Evolutionary conservation across 225 moss, liverwort and hornwort genomes (phyloP).

Genomic region (Thuidium tamariscinum): DNA sequence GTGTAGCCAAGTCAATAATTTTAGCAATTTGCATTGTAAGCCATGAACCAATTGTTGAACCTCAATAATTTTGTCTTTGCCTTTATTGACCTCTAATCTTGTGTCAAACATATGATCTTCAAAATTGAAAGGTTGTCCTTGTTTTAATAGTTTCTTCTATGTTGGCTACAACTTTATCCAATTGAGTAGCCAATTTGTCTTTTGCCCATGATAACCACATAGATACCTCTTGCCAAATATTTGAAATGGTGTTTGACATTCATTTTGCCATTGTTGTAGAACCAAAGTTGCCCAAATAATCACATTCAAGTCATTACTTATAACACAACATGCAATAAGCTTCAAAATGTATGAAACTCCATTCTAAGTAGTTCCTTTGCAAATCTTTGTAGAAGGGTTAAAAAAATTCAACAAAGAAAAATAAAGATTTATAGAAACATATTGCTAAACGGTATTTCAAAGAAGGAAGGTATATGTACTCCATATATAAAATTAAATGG

Average conservation of each 20-base stretch:
- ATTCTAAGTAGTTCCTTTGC: too few relatives aligned
- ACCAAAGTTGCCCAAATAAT: background rate
- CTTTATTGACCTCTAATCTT: background rate
- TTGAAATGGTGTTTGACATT: background rate
- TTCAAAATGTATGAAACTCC: background rate
- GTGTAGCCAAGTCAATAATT: background rate
- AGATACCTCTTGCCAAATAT: background rate
- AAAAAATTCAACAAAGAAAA: too few relatives aligned
- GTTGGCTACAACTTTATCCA: background rate
- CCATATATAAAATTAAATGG: too few relatives aligned
- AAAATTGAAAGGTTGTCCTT: background rate
- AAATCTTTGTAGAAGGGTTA: background rate
- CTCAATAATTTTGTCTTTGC: background rate
- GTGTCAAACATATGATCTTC: background rate
- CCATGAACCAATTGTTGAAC: background rate
- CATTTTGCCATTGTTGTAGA: background rate
- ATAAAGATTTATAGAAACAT: too few relatives aligned
- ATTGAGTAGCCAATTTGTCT: background rate
- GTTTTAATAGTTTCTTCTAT: fast-evolving
- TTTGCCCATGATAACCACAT: background rate
- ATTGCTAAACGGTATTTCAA: too few relatives aligned
- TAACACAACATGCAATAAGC: background rate
- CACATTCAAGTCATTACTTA: background rate
- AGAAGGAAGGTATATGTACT: too few relatives aligned
- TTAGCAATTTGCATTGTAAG: background rate